Percentiles rank a stretch among this genome's conserved stretches.
Conservation (phyloP, 352 stramenopile species). For the Pythium periplocum region DNA sequence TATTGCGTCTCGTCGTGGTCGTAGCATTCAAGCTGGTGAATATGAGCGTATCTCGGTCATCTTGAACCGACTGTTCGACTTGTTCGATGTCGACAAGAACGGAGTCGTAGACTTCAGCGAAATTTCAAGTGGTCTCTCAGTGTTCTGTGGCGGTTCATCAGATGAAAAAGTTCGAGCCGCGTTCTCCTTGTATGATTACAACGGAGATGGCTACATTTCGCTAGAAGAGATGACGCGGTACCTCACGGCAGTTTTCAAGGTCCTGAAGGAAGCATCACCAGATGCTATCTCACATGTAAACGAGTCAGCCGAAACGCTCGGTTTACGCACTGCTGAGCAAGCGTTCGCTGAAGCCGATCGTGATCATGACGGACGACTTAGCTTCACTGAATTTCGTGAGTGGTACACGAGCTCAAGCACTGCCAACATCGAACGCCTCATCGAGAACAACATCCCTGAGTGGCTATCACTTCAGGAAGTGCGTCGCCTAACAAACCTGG, state of each 20-base stretch:
- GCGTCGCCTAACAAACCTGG: conserved; percentile 68
- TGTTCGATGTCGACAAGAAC: conserved; percentile 86
- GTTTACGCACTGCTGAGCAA: conserved; percentile 52
- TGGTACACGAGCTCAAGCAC: conserved; percentile 79
- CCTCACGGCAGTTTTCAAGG: conserved; percentile 79
- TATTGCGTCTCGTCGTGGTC: conserved; percentile 37
- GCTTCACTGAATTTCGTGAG: conserved; percentile 69
- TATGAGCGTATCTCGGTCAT: conserved; percentile 73
- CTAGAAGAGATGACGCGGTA: conserved; percentile 83
- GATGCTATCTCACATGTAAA: conserved; percentile 36
- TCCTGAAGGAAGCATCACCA: conserved; percentile 74
- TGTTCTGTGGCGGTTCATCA: conserved; percentile 79
- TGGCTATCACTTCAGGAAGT: conserved; percentile 78
- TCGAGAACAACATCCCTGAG: conserved; percentile 73
- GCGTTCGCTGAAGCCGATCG: conserved; percentile 73
- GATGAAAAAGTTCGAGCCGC: conserved; percentile 70
- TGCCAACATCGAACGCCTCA: conserved; percentile 71
- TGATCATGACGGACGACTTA: conserved; percentile 62
- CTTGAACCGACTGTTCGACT: conserved; percentile 68
- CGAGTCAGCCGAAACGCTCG: conserved; percentile 61
- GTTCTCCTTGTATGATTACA: conserved; percentile 84
- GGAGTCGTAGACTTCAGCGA: conserved; percentile 83
- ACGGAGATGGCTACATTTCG: conserved; percentile 81
- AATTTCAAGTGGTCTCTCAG: conserved; percentile 77
- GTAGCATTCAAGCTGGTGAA: conserved; percentile 32